Conservation (phyloP, 371 early-diverging fungal species). For the Capillidium heterosporum region DNA sequence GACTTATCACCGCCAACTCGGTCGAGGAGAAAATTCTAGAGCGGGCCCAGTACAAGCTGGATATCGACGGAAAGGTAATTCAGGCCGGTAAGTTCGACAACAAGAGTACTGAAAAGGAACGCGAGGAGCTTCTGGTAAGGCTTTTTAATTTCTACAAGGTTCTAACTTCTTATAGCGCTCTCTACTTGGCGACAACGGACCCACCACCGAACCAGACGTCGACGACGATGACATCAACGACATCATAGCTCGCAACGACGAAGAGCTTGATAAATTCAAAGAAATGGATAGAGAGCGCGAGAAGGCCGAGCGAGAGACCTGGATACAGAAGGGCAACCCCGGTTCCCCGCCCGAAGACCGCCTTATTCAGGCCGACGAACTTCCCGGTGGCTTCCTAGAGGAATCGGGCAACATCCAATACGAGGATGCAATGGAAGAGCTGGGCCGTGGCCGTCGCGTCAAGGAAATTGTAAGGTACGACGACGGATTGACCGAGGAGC, state of each 20-base stretch:
- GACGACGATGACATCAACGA: constrained; percentile 79
- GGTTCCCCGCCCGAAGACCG: constrained; percentile 38
- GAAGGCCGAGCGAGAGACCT: constrained; percentile 15
- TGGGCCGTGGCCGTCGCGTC: constrained; percentile 52
- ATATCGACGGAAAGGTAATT: constrained; percentile 95
- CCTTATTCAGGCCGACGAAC: constrained; percentile 64
- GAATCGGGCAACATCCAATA: constrained; percentile 26
- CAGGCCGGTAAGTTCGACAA: constrained; percentile 98
- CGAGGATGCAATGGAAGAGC: constrained; percentile 27
- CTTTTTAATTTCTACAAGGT: background rate
- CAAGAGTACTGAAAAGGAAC: constrained; percentile 82
- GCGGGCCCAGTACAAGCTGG: constrained; percentile 89
- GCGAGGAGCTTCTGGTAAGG: constrained; percentile 57
- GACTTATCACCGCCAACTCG: constrained; percentile 88
- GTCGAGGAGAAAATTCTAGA: constrained; percentile 95
- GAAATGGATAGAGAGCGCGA: constrained; percentile 49
- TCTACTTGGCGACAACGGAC: constrained; percentile 28
- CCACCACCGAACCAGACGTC: constrained; percentile 27
- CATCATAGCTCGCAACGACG: constrained; percentile 53
- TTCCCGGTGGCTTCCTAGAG: constrained; percentile 62
- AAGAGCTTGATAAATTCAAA: constrained; percentile 49
- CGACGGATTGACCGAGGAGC: constrained; percentile 87
- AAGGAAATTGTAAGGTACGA: constrained; percentile 62
- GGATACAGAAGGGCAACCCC: constrained; percentile 13
- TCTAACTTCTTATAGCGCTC: constrained; percentile 25